Conservation (phyloP, 2,329 filamentous ascomycete species). For the Diaporthe vexans region DNA sequence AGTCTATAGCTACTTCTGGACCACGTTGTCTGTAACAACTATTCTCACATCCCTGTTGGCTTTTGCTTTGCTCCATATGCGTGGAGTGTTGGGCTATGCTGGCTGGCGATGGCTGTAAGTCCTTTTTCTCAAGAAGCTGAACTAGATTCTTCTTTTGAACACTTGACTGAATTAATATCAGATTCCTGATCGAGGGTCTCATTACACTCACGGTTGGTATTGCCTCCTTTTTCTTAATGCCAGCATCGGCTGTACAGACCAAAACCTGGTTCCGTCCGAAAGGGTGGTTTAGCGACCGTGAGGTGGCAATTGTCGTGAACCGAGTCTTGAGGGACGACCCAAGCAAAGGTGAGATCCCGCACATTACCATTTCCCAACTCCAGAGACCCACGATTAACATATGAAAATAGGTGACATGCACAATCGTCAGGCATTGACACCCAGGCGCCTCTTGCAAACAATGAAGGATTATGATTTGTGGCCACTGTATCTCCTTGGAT, state of each 20-base stretch:
- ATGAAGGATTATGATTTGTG: conserved; percentile 70
- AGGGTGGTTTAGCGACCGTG: conserved; percentile 71
- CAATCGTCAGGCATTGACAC: conserved; percentile 66
- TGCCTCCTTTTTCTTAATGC: conserved; percentile 67
- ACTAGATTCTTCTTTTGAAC: not conserved
- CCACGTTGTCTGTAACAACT: conserved; percentile 50
- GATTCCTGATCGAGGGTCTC: conserved; percentile 64
- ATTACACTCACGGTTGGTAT: conserved; percentile 66
- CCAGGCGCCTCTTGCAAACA: conserved; percentile 61
- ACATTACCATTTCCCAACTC: not conserved
- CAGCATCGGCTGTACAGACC: conserved; percentile 61
- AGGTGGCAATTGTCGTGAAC: conserved; percentile 71
- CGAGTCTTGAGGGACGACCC: conserved; percentile 70
- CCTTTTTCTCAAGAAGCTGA: not conserved
- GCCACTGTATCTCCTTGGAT: conserved; percentile 65
- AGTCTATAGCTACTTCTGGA: conserved; percentile 54
- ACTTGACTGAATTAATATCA: not conserved
- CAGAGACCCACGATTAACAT: too few species aligned
- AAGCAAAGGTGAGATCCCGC: conserved; percentile 53
- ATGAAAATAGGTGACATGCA: conserved; percentile 63
- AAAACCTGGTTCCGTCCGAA: conserved; percentile 64
- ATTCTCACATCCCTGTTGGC: conserved; percentile 54
- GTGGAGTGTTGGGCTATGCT: conserved; percentile 53
- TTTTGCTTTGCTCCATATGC: conserved; percentile 54
- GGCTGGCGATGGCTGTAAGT: conserved; percentile 60